These are phyloP conservation scores for Coriaria nepalensis DNA, from an alignment of 306 rosid species.

Conservation along the genomic window DNA sequence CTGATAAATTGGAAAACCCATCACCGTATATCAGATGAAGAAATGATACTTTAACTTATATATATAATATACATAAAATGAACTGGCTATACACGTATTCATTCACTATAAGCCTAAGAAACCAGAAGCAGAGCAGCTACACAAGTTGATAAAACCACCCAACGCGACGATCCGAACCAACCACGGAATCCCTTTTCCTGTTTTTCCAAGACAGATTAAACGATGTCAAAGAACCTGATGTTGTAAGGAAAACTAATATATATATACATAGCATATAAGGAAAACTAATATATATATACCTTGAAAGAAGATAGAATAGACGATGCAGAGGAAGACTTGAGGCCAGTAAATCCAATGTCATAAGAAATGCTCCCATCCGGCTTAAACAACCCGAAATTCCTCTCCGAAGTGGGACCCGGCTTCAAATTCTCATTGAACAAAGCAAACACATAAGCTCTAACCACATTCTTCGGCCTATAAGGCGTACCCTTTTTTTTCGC, in stretches of 20 bases:
- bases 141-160: too few relatives aligned
- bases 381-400: conserved; percentile 84
- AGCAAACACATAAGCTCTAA: conserved; percentile 69
- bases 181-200: too few relatives aligned
- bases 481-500: conserved; percentile 86
- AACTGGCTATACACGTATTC: too few relatives aligned
- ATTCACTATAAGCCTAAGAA: too few relatives aligned
- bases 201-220: too few relatives aligned
- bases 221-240: not conserved
- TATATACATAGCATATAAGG: too few relatives aligned
- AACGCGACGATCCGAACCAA: too few relatives aligned
- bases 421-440: conserved; percentile 86
- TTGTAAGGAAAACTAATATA: not conserved
- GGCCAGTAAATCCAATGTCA: conserved; percentile 78
- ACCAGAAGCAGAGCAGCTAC: too few relatives aligned
- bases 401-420: conserved; percentile 82
- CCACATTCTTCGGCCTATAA: conserved; percentile 48
- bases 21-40: too few relatives aligned
- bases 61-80: too few relatives aligned
- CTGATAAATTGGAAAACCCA: too few relatives aligned
- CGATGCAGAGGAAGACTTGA: conserved; percentile 49
- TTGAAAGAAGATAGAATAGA: conserved; percentile 54
- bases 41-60: too few relatives aligned
- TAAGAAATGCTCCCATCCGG: conserved; percentile 85
- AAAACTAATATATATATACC: conserved; percentile 21